These are phyloP conservation scores for button mushroom (Agaricus bisporus) DNA, from an alignment of 768 basidiomycete genomes.

Conservation along the genomic window DNA sequence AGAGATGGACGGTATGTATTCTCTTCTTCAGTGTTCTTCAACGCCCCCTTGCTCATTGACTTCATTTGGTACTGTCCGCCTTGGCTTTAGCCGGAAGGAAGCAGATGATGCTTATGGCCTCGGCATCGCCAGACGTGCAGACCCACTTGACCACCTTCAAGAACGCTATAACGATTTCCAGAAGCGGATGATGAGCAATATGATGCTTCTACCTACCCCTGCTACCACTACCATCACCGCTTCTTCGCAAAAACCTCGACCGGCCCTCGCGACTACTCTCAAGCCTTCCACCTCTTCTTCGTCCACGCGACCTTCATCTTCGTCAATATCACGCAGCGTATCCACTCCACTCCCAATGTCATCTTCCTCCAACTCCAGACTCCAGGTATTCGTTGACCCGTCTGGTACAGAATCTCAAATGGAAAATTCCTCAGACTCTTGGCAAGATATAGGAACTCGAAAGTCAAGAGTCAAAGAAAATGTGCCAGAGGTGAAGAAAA, in stretches of 20 bases:
- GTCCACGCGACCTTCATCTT: slow-evolving; percentile 11
- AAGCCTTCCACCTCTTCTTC: slow-evolving; percentile 32
- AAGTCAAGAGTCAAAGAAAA: slow-evolving; percentile 79
- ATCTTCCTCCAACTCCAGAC: slow-evolving; percentile 45
- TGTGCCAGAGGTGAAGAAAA: slow-evolving; percentile 60
- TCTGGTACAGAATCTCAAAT: slow-evolving; percentile 42
- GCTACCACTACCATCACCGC: slow-evolving; percentile 22
- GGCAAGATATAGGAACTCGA: slow-evolving; percentile 72
- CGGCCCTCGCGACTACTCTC: slow-evolving; percentile 35
- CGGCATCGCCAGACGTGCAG: slow-evolving; percentile 79
- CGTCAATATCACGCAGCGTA: slow-evolving; percentile 15
- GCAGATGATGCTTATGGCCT: slow-evolving; percentile 89
- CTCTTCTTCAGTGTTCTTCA: neutral
- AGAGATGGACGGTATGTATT: slow-evolving; percentile 64
- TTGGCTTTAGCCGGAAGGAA: slow-evolving; percentile 57
- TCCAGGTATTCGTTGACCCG: slow-evolving; percentile 74
- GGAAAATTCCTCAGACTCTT: slow-evolving; percentile 40
- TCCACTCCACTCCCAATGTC: slow-evolving; percentile 22
- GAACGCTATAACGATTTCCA: slow-evolving; percentile 81
- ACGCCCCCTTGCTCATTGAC: neutral
- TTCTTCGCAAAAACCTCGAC: slow-evolving; percentile 24
- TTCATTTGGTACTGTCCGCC: neutral
- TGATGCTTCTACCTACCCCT: slow-evolving; percentile 32
- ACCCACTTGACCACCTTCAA: slow-evolving; percentile 76
- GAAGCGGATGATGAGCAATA: slow-evolving; percentile 75